phyloP scores from a whole-genome alignment of 805 yeast genomes.

The Candida rishiriensis region DNA sequence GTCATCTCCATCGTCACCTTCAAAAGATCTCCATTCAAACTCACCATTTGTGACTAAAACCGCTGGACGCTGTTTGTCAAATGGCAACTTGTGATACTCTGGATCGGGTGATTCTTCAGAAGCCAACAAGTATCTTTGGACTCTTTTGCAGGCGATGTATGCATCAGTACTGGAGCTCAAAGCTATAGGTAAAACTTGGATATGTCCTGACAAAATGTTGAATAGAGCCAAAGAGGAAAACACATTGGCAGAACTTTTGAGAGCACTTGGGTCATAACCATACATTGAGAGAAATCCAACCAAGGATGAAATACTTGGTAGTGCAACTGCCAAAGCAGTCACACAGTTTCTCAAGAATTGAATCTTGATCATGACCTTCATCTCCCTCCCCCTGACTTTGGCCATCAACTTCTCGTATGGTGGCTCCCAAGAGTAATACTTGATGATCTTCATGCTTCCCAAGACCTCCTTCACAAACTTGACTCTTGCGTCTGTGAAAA shows the following conservation, averaged over 20 bases:
- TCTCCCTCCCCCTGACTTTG: slow-evolving; percentile 56
- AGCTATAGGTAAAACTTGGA: slow-evolving; percentile 68
- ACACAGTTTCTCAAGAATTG: slow-evolving; percentile 60
- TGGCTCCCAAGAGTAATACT: slow-evolving; percentile 87
- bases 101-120: slow-evolving; percentile 32
- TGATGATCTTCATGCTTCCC: slow-evolving; percentile 73
- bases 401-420: slow-evolving; percentile 62
- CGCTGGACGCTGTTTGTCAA: slow-evolving; percentile 32
- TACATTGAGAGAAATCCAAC: slow-evolving; percentile 43
- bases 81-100: slow-evolving; percentile 10
- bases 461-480: slow-evolving; percentile 73
- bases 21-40: slow-evolving; percentile 61
- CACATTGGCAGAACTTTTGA: slow-evolving; percentile 53
- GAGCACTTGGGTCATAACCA: slow-evolving; percentile 28
- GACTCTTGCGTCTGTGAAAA: slow-evolving; percentile 73
- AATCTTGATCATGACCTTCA: slow-evolving; percentile 54
- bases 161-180: slow-evolving; percentile 68
- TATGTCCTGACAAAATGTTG: slow-evolving; percentile 54
- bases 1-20: slow-evolving; percentile 20
- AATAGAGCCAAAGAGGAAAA: slow-evolving; percentile 71
- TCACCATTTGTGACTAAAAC: slow-evolving; percentile 47
- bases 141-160: slow-evolving; percentile 51
- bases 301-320: slow-evolving; percentile 72
- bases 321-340: slow-evolving; percentile 60
- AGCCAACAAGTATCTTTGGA: slow-evolving; percentile 46